phyloP scores from a whole-genome alignment of 106 monocot species.

The Dioscorea zingiberensis region DNA sequence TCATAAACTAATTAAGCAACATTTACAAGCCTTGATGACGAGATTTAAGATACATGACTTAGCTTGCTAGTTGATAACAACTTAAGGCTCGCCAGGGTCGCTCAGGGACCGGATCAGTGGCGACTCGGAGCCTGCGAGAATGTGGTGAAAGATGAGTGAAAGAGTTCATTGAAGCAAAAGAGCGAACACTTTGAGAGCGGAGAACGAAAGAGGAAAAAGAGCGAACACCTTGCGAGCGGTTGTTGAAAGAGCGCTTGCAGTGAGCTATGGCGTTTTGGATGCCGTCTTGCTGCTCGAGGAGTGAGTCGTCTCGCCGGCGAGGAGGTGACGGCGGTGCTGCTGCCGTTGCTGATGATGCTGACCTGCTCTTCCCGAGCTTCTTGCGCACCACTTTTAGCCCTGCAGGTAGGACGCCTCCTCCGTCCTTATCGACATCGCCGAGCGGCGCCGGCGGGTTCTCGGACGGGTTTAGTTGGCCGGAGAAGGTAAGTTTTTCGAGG shows the following conservation, averaged over 20 bases:
- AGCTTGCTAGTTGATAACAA: no score
- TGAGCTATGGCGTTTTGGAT: slow-evolving; percentile 28
- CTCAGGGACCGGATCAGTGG: slow-evolving; percentile 18
- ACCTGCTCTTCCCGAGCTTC: slow-evolving; percentile 19
- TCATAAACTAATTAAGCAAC: no score
- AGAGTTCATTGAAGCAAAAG: background rate
- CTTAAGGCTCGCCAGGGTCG: slow-evolving; percentile 6
- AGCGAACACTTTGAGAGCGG: background rate
- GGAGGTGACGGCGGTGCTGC: slow-evolving; percentile 2
- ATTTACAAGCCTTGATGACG: no score
- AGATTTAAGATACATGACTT: no score
- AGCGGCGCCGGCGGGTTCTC: background rate
- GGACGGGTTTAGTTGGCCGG: slow-evolving; percentile 2
- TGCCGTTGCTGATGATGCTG: slow-evolving; percentile 11
- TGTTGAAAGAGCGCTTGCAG: slow-evolving; percentile 27
- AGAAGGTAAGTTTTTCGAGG: slow-evolving; percentile 29
- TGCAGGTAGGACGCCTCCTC: slow-evolving; percentile 18
- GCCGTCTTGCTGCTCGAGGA: slow-evolving; percentile 21
- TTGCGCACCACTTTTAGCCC: slow-evolving; percentile 18
- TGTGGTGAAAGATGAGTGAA: background rate
- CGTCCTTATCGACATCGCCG: slow-evolving; percentile 5
- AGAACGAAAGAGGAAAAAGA: background rate
- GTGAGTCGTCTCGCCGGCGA: slow-evolving; percentile 6
- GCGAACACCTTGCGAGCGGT: background rate
- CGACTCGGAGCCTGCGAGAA: slow-evolving; percentile 9